Base-by-base conservation (phyloP, 2,329 filamentous ascomycete species). In the Nannizziopsis arthrosporioides region DNA sequence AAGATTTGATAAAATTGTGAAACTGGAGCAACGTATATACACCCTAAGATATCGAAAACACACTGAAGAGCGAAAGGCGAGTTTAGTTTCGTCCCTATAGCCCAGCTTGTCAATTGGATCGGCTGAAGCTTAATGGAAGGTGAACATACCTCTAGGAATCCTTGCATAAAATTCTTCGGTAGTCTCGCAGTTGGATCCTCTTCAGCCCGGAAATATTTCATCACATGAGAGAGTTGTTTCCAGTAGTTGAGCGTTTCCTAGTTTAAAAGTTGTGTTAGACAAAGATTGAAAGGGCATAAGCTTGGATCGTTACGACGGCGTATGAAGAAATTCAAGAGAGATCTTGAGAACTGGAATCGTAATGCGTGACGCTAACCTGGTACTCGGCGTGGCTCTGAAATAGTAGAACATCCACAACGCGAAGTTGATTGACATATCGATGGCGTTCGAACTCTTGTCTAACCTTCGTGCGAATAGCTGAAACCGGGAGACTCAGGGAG, bases 231-330 rank as follows among this genome's bases (percentile, higher is more conserved):
- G 53, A 89, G 76, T 71, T 98, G 92, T 72, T 95, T 94, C 92
- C 92, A 98, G 76, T 85, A 98, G 73, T 98, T 98, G 75, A 98
- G 80, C 47, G 85, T 98, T 76, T 98, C 92, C 89, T 95, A 51
- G 45, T 17, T 18, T 27, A 38, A 8, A 7, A n/a, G 19, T 15
- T 6, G 14, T 15, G 22, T 42, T 17, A 8, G 31, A 35, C 31
- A 44, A 32, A 1, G 35, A 14, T 32, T 31, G 15, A 17, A 12
- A 42, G 19, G n/a, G 9, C 41, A 17, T 42, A 34, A 27, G 22
- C 7, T 27, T 27, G 22, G 7, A 7, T 3, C 3, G 22, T 27
- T 27, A 27, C 22, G 3, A 27, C 22, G 3, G 22, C 22, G 22
- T 27, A 27, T 27, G 22, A 27, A 27, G 7, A 27, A 7, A 36